Percentiles rank a stretch among this genome's conserved stretches.
Conservation (phyloP, 495 filamentous ascomycete species). For the Peziza echinospora region DNA sequence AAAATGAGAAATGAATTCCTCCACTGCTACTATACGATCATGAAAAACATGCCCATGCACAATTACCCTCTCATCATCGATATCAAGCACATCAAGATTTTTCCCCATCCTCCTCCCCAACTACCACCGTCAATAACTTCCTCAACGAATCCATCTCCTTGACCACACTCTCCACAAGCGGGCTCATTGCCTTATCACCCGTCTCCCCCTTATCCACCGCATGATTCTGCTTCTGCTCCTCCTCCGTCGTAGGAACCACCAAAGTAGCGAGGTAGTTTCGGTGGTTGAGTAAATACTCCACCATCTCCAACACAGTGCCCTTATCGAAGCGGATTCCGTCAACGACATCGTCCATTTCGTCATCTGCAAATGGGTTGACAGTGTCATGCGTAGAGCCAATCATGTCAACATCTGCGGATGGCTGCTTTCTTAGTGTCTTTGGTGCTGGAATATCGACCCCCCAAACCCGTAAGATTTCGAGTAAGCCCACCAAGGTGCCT, state of each 20-base stretch:
- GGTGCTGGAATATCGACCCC: conserved; percentile 8
- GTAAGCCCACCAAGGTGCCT: not conserved
- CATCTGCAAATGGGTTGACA: not conserved
- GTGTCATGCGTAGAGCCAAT: not conserved
- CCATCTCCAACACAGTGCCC: conserved; percentile 9
- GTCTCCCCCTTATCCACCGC: conserved; percentile 3
- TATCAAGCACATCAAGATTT: no score
- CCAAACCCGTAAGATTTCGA: not conserved
- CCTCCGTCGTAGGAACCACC: conserved; percentile 14
- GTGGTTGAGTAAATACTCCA: conserved; percentile 17
- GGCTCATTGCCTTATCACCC: conserved; percentile 6
- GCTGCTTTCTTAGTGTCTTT: conserved; percentile 9
- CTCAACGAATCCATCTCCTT: conserved; percentile 11
- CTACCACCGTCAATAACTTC: conserved; percentile 14
- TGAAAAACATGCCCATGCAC: no score
- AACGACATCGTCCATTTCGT: not conserved
- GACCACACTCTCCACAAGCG: conserved; percentile 12
- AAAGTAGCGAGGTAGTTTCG: conserved; percentile 18
- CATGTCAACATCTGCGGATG: conserved; percentile 15
- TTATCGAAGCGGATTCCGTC: conserved; percentile 13
- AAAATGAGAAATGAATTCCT: no score
- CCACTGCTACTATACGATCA: no score
- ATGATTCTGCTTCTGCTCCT: conserved; percentile 16
- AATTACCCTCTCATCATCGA: no score
- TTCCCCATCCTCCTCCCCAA: conserved; percentile 14